Base-by-base conservation (phyloP, 1,284 basidiomycete species). In the Ceratobasidium sp. region DNA sequence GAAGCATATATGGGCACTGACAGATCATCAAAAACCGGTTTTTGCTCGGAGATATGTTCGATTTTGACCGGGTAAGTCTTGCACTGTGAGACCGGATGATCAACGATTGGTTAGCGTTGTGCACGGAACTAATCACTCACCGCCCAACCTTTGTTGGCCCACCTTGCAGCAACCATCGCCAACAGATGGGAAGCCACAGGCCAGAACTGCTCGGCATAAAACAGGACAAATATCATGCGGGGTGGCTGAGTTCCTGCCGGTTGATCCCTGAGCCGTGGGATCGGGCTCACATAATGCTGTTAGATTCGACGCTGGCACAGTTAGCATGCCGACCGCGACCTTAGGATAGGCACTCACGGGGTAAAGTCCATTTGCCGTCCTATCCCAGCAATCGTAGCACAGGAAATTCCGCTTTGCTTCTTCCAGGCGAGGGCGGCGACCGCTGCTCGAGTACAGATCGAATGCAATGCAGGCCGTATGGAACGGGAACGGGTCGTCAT, bases 151-250 rank as follows among this genome's bases (percentile, higher is more conserved):
- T 46, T 34, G 18, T 64, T 41, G 9, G 10, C 26, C 61, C 61
- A 64, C 23, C 10, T 21, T 4, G 23, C 18, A 8, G 23, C 16
- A 9, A 48, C 21, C 5, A 50, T 8, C 9, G 9, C 21, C 18
- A 6, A 9, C 18, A 64, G 43, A 50, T 64, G 61, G 18, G 30
- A 28, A 2, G 61, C 32, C 26, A 26, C 23, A 1, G 61, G 61
- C 61, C 61, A 64, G 32, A 64, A 64, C 16, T 48, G 45, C 28
- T 64, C 61, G 2, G 48, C 21, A n/a, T 64, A 64, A 26, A 48
- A 64, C 14, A 64, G n/a, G 4, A 64, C 14, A 18, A 50, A 5
- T 5, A 45, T 45, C 43, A 48, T 9, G 23, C 61, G 61, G 12
- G 61, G 61, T 28, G 43, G 48, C 18, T 14, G 28, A 3, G n/a